Evolutionary conservation across 176 grass and related monocot species (phyloP).

Genomic region (Tuctoria greenei): DNA sequence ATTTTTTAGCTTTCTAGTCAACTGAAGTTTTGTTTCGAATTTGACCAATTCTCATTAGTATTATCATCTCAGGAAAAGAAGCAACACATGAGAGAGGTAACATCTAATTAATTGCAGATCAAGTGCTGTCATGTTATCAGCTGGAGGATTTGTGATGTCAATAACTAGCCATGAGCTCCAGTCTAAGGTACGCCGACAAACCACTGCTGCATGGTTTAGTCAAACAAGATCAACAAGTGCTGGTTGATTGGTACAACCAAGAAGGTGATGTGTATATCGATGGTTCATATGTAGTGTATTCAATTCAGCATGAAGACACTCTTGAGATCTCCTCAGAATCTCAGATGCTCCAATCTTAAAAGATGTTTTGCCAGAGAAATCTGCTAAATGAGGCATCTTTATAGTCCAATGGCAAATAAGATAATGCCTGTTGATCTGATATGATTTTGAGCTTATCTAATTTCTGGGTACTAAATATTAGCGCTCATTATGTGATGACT

Average conservation of each 20-base stretch:
- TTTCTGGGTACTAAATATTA: conserved; percentile 14
- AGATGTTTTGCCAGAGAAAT: conserved; percentile 62
- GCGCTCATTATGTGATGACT: not conserved
- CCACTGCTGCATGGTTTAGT: conserved; percentile 70
- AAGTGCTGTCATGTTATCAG: conserved; percentile 89
- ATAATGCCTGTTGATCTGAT: conserved; percentile 26
- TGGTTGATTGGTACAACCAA: conserved; percentile 69
- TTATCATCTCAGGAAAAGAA: conserved; percentile 56
- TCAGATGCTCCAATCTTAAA: conserved; percentile 67
- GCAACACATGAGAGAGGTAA: conserved; percentile 31
- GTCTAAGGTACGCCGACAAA: conserved; percentile 46
- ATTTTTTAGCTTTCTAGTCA: conserved; percentile 27
- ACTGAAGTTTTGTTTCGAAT: not conserved
- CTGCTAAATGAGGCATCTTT: conserved; percentile 44
- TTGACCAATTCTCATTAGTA: conserved; percentile 27
- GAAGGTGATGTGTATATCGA: conserved; percentile 82
- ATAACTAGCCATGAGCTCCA: conserved; percentile 73
- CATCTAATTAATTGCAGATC: conserved; percentile 74
- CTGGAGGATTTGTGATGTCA: conserved; percentile 79
- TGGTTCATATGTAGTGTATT: conserved; percentile 67
- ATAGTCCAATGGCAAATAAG: conserved; percentile 27
- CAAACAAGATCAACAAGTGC: conserved; percentile 50
- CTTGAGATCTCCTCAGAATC: conserved; percentile 65
- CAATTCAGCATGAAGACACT: conserved; percentile 73
- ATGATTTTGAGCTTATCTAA: conserved; percentile 16